phyloP scores from a whole-genome alignment of 306 rosid genomes.

The Morella rubra region DNA sequence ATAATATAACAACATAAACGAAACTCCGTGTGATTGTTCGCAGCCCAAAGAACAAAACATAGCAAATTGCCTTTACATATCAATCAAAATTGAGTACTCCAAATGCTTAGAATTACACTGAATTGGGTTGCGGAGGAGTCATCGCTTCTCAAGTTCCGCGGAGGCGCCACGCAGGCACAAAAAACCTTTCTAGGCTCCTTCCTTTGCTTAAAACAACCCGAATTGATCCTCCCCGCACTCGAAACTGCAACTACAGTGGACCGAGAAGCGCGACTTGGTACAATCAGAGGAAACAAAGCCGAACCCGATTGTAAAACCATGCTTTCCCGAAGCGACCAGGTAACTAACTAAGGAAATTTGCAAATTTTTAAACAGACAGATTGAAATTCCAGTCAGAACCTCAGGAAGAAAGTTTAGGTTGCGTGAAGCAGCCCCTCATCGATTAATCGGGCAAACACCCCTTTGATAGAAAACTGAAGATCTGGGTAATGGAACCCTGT shows the following conservation, averaged over 20 bases:
- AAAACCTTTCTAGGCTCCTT: conserved; percentile 44
- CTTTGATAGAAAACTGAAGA: not conserved
- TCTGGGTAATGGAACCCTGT: not conserved
- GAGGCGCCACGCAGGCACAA: conserved; percentile 86
- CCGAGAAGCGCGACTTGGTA: conserved; percentile 35
- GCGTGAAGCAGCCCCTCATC: not conserved
- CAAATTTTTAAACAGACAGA: conserved; percentile 23
- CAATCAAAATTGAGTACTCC: not conserved
- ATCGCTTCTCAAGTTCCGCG: conserved; percentile 54
- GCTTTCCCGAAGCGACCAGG: conserved; percentile 12
- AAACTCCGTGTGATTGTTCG: not conserved
- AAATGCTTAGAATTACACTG: conserved; percentile 41
- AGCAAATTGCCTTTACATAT: not conserved
- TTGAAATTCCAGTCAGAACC: not conserved
- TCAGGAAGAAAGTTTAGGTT: conserved; percentile 8
- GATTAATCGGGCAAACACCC: not conserved
- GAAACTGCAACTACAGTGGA: conserved; percentile 32
- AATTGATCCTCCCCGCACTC: conserved; percentile 20
- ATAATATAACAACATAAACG: not conserved
- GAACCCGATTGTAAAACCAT: conserved; percentile 65
- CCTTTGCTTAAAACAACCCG: conserved; percentile 26
- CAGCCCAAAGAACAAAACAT: not conserved
- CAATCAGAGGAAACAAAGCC: conserved; percentile 42
- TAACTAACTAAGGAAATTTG: conserved; percentile 3
- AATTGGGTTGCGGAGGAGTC: conserved; percentile 57